phyloP scores from a whole-genome alignment of 1,284 basidiomycete genomes.

The Boletellus deceptivus region DNA sequence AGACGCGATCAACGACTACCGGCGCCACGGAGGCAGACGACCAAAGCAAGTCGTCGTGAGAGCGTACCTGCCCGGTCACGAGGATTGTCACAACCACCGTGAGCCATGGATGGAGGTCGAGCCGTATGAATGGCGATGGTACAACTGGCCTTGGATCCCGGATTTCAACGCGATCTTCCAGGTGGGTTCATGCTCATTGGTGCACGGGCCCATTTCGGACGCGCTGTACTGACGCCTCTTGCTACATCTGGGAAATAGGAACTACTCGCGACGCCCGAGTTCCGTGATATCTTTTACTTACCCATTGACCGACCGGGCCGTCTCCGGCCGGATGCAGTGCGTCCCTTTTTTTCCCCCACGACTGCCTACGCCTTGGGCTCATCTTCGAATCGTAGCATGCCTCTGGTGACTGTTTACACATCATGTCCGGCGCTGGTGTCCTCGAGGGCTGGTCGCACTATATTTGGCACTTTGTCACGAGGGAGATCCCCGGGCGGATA shows the following conservation, averaged over 20 bases:
- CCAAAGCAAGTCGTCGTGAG: conserved; percentile 52
- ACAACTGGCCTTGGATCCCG: conserved; percentile 62
- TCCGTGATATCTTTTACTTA: conserved; percentile 56
- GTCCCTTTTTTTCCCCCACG: conserved; percentile 24
- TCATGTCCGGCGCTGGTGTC: conserved; percentile 61
- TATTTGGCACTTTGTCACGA: conserved; percentile 60
- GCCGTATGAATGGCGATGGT: conserved; percentile 48
- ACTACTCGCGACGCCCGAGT: conserved; percentile 40
- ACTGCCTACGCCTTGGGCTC: conserved; percentile 1
- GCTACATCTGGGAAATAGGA: conserved; percentile 30
- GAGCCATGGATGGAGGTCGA: conserved; percentile 44
- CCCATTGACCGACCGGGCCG: conserved; percentile 57
- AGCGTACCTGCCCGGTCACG: conserved; percentile 64
- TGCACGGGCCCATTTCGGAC: neutral
- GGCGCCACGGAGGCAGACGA: conserved; percentile 28
- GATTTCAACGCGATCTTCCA: conserved; percentile 55
- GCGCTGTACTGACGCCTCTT: conserved; percentile 5
- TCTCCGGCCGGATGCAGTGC: conserved; percentile 60
- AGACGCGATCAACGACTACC: conserved; percentile 28
- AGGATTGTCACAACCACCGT: conserved; percentile 52
- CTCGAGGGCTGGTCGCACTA: conserved; percentile 72
- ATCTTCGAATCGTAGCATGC: conserved; percentile 43
- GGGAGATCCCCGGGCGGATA: conserved; percentile 27
- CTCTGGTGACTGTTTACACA: conserved; percentile 60
- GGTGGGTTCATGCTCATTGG: conserved; percentile 32